Conservation (phyloP, 2,329 filamentous ascomycete species). For the Calonectria hawksworthii region DNA sequence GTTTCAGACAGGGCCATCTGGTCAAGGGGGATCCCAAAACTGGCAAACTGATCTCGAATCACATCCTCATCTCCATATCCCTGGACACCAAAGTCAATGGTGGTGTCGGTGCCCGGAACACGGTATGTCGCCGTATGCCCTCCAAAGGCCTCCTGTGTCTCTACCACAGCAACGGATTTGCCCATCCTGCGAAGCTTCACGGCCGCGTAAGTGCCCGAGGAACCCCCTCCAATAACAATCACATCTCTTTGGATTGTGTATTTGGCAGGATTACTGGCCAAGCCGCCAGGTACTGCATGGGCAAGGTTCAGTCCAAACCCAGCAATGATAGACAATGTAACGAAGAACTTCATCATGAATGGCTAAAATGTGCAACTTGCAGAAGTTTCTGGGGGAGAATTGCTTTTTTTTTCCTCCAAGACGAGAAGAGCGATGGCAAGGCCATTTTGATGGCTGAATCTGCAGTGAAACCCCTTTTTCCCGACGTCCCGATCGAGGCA, state of each 20-base stretch:
- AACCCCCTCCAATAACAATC: conserved; percentile 37
- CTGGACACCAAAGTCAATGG: conserved; percentile 37
- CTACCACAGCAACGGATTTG: conserved; percentile 33
- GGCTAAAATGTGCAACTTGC: conserved; percentile 26
- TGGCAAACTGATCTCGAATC: conserved; percentile 29
- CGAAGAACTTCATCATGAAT: conserved; percentile 34
- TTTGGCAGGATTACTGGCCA: background rate
- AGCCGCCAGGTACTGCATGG: conserved; percentile 21
- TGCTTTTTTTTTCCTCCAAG: background rate
- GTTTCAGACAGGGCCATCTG: conserved; percentile 29
- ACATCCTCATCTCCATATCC: conserved; percentile 33
- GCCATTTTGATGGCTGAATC: conserved; percentile 34
- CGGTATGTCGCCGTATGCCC: conserved; percentile 36
- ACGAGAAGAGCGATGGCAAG: conserved; percentile 27
- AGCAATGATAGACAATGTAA: conserved; percentile 38
- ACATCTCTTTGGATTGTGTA: conserved; percentile 29
- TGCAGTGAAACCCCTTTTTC: conserved; percentile 36
- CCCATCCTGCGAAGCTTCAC: conserved; percentile 37
- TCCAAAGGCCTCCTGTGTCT: conserved; percentile 29
- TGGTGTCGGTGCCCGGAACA: conserved; percentile 31
- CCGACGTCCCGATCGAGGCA: background rate
- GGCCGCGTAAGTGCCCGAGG: conserved; percentile 35
- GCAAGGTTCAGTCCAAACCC: conserved; percentile 21
- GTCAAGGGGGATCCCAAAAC: conserved; percentile 29
- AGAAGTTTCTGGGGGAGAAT: conserved; percentile 9